Evolutionary conservation across 1,139 yeast genomes (phyloP).

Genomic region (Nadsonia commutata): DNA sequence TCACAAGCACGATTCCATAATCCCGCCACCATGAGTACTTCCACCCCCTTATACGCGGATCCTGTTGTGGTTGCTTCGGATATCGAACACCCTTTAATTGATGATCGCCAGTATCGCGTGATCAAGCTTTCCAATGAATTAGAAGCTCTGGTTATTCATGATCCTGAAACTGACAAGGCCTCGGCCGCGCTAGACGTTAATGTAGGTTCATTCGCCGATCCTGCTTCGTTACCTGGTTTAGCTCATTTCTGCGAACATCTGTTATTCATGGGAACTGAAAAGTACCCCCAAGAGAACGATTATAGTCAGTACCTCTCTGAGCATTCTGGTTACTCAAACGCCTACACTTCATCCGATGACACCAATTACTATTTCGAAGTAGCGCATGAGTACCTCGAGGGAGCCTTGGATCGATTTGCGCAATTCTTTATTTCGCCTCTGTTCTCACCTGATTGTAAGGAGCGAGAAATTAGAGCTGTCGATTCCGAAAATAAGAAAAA

Average conservation of each 20-base stretch:
- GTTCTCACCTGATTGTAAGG: slow-evolving; percentile 68
- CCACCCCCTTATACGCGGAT: no score
- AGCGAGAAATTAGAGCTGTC: slow-evolving; percentile 86
- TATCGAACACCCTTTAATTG: slow-evolving; percentile 27
- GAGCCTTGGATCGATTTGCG: slow-evolving; percentile 83
- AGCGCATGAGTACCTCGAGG: slow-evolving; percentile 58
- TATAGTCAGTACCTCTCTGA: slow-evolving; percentile 64
- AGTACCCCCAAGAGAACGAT: slow-evolving; percentile 85
- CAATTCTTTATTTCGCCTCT: slow-evolving; percentile 84
- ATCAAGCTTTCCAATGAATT: slow-evolving; percentile 53
- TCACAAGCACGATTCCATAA: no score
- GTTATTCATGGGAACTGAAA: slow-evolving; percentile 90
- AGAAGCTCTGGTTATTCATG: slow-evolving; percentile 65
- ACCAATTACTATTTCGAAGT: slow-evolving; percentile 88
- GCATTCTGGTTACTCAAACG: slow-evolving; percentile 57
- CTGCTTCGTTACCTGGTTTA: slow-evolving; percentile 58
- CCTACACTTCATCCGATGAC: slow-evolving; percentile 78
- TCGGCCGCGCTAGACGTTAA: slow-evolving; percentile 90
- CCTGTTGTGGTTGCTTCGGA: slow-evolving; percentile 9
- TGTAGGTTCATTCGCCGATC: slow-evolving; percentile 81
- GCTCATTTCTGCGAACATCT: slow-evolving; percentile 97
- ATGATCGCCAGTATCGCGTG: slow-evolving; percentile 60
- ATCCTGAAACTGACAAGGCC: slow-evolving; percentile 74
- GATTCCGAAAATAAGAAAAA: slow-evolving; percentile 94
- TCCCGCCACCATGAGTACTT: no score